Percentiles rank a stretch among this genome's conserved stretches.
These are phyloP conservation scores for Ceratocystis variospora DNA, from an alignment of 2,329 filamentous ascomycete genomes.

Conservation along the genomic window DNA sequence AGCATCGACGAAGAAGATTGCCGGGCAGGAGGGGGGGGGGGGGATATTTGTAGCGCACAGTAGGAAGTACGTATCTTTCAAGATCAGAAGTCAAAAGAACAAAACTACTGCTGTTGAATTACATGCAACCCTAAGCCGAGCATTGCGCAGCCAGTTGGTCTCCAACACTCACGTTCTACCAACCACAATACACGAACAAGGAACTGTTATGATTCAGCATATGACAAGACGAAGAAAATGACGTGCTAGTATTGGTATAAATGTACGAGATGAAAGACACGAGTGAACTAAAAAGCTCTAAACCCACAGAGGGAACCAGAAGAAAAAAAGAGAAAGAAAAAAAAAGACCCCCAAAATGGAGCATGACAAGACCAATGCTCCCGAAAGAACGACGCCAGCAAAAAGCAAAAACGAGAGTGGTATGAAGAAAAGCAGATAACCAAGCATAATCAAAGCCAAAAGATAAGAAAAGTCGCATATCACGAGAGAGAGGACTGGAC, in stretches of 20 bases:
- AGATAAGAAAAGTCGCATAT: neutral
- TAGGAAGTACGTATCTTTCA: no score
- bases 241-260: neutral
- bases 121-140: no score
- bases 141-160: no score
- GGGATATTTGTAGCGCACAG: no score
- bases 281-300: neutral
- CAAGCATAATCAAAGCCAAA: conserved; percentile 1
- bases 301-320: neutral
- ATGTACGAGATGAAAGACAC: neutral
- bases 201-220: no score
- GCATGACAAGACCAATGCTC: neutral
- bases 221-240: conserved; percentile 2
- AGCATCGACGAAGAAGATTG: no score
- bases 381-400: neutral
- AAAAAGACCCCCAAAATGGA: neutral
- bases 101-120: no score
- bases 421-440: neutral
- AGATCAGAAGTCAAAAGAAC: no score
- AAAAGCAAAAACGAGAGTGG: neutral
- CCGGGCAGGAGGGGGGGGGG: no score
- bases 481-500: neutral
- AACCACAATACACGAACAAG: neutral
- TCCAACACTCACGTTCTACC: neutral
- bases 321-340: neutral